Evolutionary conservation across 2,329 filamentous ascomycete species (phyloP).

Genomic region (Zymoseptoria crescenta): DNA sequence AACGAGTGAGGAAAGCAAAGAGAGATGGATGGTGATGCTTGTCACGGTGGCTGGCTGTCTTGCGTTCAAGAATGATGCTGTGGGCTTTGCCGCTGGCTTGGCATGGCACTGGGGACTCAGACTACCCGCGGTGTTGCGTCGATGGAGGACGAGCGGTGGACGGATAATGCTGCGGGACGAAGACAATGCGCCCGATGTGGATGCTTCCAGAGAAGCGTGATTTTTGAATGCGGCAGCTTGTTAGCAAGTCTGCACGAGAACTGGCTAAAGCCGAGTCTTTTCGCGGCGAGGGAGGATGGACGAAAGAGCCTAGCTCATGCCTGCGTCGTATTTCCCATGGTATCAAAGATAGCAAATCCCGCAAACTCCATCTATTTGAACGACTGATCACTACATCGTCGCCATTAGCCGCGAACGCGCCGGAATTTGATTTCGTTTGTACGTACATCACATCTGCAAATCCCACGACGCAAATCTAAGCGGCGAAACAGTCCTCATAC

Average conservation of each 20-base stretch:
- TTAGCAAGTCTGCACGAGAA: not conserved
- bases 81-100: slow-evolving; percentile 78
- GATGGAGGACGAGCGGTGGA: slow-evolving; percentile 7
- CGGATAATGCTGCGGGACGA: slow-evolving; percentile 14
- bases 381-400: not conserved
- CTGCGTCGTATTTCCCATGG: not conserved
- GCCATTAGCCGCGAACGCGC: not conserved
- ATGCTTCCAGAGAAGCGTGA: not conserved
- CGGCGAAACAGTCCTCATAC: slow-evolving; percentile 58
- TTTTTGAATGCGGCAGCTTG: not conserved
- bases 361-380: not conserved
- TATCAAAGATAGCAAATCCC: not conserved
- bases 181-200: not conserved
- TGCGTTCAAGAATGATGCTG: slow-evolving; percentile 81
- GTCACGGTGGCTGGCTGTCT: slow-evolving; percentile 75
- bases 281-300: not conserved
- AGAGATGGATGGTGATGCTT: slow-evolving; percentile 84
- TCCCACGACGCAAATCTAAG: not conserved
- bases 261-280: not conserved
- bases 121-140: slow-evolving; percentile 13
- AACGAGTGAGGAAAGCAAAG: slow-evolving; percentile 59
- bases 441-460: not conserved
- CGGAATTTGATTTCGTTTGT: not conserved
- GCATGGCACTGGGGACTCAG: slow-evolving; percentile 64
- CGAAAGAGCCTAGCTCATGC: not conserved